Evolutionary conservation across 148 eudicot species (phyloP).

Genomic region (Arbutus unedo): DNA sequence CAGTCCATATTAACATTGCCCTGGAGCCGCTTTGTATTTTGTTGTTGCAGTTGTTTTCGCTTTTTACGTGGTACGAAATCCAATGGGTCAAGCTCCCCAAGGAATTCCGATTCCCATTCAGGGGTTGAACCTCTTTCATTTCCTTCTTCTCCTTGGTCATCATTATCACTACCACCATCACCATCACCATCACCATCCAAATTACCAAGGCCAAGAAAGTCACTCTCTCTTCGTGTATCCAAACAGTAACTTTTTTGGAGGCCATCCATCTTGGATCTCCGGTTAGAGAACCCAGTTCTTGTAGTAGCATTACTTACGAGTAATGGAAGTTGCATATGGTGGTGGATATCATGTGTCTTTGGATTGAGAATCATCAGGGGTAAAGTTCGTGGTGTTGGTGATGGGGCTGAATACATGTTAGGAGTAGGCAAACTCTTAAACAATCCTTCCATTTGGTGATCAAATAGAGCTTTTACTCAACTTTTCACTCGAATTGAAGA

Average conservation of each 20-base stretch:
- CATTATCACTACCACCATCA: slow-evolving; percentile 17
- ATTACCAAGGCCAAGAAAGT: slow-evolving; percentile 26
- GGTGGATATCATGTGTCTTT: too few relatives aligned
- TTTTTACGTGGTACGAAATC: slow-evolving; percentile 31
- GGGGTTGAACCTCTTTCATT: slow-evolving; percentile 22
- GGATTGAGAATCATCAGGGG: too few relatives aligned
- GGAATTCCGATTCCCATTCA: slow-evolving; percentile 71
- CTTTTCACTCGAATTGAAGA: too few relatives aligned
- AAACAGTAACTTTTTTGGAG: slow-evolving; percentile 21
- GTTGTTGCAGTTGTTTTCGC: slow-evolving; percentile 29
- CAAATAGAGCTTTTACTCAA: too few relatives aligned
- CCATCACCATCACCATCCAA: slow-evolving; percentile 20
- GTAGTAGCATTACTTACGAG: neutral
- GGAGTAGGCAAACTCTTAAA: neutral
- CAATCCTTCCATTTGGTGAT: too few relatives aligned
- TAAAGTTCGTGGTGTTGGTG: too few relatives aligned
- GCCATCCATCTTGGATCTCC: slow-evolving; percentile 23
- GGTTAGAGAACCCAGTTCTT: slow-evolving; percentile 24
- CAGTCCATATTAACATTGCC: slow-evolving; percentile 73
- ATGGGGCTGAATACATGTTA: too few relatives aligned
- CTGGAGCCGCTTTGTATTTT: slow-evolving; percentile 40
- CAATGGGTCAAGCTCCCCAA: slow-evolving; percentile 46
- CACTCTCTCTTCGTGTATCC: slow-evolving; percentile 19
- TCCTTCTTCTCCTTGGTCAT: neutral
- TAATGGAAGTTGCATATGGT: neutral